These are phyloP conservation scores for Chalaropsis ovoidea DNA, from an alignment of 2,329 filamentous ascomycete genomes.

Conservation along the genomic window DNA sequence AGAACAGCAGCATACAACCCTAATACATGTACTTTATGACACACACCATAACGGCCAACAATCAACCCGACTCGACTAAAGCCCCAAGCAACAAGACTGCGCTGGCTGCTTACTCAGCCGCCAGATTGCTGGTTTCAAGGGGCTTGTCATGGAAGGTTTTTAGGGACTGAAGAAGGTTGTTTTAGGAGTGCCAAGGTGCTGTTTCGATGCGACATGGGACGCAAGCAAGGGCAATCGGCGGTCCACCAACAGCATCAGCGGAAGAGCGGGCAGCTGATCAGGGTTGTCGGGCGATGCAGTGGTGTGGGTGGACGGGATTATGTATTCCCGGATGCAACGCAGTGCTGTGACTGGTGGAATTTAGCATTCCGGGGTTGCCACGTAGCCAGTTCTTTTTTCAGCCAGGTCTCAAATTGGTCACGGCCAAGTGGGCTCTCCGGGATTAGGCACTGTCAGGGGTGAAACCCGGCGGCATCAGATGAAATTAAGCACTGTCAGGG, in stretches of 20 bases:
- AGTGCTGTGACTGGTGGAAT: neutral
- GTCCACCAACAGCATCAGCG: no score
- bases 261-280: no score
- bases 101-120: neutral
- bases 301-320: no score
- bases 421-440: neutral
- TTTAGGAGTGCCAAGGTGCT: constrained; percentile 3
- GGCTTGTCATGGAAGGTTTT: constrained; percentile 9
- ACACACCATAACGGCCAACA: neutral
- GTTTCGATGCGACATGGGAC: neutral
- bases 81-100: neutral
- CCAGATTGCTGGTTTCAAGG: constrained; percentile 5
- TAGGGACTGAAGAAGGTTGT: neutral
- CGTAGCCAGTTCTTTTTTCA: neutral
- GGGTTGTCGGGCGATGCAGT: no score
- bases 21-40: neutral
- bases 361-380: neutral
- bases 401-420: no score
- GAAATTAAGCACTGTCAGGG: constrained; percentile 10
- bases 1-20: neutral
- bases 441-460: neutral
- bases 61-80: neutral
- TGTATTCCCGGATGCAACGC: neutral
- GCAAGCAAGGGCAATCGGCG: neutral
- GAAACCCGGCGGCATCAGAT: constrained; percentile 1